Conservation (phyloP, 768 basidiomycete species). For the Boletus reticuloceps region DNA sequence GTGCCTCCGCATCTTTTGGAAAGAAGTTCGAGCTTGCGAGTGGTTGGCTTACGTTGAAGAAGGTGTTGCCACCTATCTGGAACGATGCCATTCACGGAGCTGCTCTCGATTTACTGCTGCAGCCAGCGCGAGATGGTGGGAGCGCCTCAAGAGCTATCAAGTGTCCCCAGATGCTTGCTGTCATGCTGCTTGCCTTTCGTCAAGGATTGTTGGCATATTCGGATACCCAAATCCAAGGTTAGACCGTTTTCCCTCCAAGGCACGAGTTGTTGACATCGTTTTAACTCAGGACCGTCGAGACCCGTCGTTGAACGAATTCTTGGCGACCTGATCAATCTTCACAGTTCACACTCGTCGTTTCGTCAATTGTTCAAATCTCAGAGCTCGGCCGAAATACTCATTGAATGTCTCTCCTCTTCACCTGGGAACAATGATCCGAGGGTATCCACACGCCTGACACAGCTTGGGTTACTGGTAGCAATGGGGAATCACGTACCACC, state of each 20-base stretch:
- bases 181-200: conserved; percentile 68
- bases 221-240: conserved; percentile 19
- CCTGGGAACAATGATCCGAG: conserved; percentile 8
- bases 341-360: conserved; percentile 62
- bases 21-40: conserved; percentile 83
- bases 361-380: conserved; percentile 73
- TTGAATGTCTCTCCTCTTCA: conserved; percentile 60
- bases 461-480: conserved; percentile 67
- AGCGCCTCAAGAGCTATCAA: conserved; percentile 32
- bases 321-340: conserved; percentile 67
- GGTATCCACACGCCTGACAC: conserved; percentile 65
- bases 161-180: conserved; percentile 70
- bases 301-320: conserved; percentile 38
- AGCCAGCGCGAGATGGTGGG: conserved; percentile 28
- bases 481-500: conserved; percentile 59
- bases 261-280: background rate
- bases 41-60: conserved; percentile 77
- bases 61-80: conserved; percentile 69
- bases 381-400: conserved; percentile 62
- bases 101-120: conserved; percentile 69
- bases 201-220: conserved; percentile 44
- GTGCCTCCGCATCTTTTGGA: conserved; percentile 58
- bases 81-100: conserved; percentile 60
- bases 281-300: conserved; percentile 21
- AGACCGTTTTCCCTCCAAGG: background rate